Evolutionary conservation across 2,329 filamentous ascomycete species (phyloP).

Genomic region (Sporothrix luriei): DNA sequence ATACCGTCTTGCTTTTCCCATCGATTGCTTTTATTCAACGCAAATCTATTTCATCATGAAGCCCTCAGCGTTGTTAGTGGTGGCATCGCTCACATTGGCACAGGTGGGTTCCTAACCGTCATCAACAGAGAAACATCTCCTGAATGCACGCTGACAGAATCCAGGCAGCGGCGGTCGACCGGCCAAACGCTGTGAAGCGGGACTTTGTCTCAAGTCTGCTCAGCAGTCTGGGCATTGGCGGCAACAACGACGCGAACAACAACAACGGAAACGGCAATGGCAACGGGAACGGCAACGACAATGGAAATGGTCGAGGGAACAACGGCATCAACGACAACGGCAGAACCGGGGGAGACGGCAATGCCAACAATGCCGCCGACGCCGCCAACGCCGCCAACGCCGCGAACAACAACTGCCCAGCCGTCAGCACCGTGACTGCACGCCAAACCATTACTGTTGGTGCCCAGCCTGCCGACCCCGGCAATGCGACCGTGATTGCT

Average conservation of each 20-base stretch:
- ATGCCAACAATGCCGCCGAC: constrained; percentile 4
- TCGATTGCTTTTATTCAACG: background rate
- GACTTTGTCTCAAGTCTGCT: constrained; percentile 39
- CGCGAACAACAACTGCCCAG: constrained; percentile 8
- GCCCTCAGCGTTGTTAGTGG: constrained; percentile 37
- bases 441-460: constrained; percentile 44
- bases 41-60: constrained; percentile 38
- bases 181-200: constrained; percentile 37
- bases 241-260: constrained; percentile 8
- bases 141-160: background rate
- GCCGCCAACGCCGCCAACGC: too few species aligned
- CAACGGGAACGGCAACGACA: constrained; percentile 15
- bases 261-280: constrained; percentile 28
- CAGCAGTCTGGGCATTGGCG: constrained; percentile 30
- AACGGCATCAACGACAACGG: constrained; percentile 20
- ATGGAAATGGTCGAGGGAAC: background rate
- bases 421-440: constrained; percentile 17
- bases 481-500: constrained; percentile 16
- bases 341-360: constrained; percentile 32
- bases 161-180: constrained; percentile 39
- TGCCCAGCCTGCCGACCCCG: constrained; percentile 29
- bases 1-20: background rate
- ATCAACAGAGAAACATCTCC: too few species aligned
- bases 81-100: constrained; percentile 39
- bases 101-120: constrained; percentile 37